phyloP scores from a whole-genome alignment of 331 rosid species.

The Rhamnella rubrinervis region DNA sequence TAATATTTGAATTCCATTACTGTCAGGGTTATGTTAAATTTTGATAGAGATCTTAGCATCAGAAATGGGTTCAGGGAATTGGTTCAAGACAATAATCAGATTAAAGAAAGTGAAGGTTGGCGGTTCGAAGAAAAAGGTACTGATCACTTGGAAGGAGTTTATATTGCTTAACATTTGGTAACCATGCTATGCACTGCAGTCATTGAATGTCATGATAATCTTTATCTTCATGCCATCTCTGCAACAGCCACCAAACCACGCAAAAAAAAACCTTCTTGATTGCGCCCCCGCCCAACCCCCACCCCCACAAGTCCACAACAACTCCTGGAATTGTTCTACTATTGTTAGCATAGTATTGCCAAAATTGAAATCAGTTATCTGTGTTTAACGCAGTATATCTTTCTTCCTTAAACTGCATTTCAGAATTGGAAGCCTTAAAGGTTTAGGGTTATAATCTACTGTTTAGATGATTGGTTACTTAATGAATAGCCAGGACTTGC shows the following conservation, averaged over 20 bases:
- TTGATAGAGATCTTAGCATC: conserved; percentile 15
- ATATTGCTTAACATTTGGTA: neutral
- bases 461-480: too few relatives aligned
- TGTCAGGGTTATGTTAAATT: conserved; percentile 31
- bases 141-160: neutral
- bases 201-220: neutral
- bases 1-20: neutral
- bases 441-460: conserved; percentile 5
- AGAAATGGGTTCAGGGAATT: conserved; percentile 86
- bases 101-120: conserved; percentile 58
- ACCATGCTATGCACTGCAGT: neutral
- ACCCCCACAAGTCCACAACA: too few relatives aligned
- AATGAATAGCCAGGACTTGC: neutral
- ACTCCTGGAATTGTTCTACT: too few relatives aligned
- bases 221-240: neutral
- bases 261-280: too few relatives aligned
- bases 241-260: too few relatives aligned
- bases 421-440: conserved; percentile 14
- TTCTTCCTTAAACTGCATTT: neutral
- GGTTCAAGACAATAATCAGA: conserved; percentile 73
- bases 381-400: neutral
- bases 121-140: conserved; percentile 66
- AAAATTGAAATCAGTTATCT: neutral
- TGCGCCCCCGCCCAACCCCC: too few relatives aligned
- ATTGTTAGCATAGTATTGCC: neutral